phyloP scores from a whole-genome alignment of 2,329 filamentous ascomycete species.

The Neonectria punicea region DNA sequence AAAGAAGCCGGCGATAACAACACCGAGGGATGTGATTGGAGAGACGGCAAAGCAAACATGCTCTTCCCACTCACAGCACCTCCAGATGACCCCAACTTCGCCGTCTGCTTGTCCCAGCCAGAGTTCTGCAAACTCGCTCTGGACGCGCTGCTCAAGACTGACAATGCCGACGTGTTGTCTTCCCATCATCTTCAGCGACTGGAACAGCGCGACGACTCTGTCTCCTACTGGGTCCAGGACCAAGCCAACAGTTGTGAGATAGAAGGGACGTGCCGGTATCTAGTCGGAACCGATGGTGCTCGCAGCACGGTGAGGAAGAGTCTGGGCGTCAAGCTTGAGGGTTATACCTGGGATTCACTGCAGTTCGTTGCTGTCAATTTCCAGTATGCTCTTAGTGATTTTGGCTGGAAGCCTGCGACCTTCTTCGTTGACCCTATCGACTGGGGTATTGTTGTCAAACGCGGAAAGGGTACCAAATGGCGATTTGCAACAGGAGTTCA shows the following conservation, averaged over 20 bases:
- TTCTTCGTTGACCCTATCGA: not conserved
- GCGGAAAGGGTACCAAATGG: conserved; percentile 2
- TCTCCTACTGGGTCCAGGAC: not conserved
- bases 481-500: not conserved
- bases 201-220: not conserved
- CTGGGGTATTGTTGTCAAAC: conserved; percentile 2
- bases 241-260: not conserved
- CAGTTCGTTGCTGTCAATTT: conserved; percentile 1
- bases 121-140: conserved; percentile 1
- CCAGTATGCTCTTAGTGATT: not conserved
- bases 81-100: not conserved
- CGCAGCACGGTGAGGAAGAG: conserved; percentile 1
- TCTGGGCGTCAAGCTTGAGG: conserved; percentile 2
- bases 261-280: not conserved
- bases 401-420: conserved; percentile 1
- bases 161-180: not conserved
- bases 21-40: conserved; percentile 2
- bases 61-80: not conserved
- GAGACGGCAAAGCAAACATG: conserved; percentile 4
- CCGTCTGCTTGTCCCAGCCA: not conserved
- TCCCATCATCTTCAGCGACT: conserved; percentile 2
- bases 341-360: not conserved
- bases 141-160: not conserved
- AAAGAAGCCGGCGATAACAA: not conserved
- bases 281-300: conserved; percentile 2